phyloP scores from a whole-genome alignment of 805 yeast genomes.

The Osmozyma mogii region DNA sequence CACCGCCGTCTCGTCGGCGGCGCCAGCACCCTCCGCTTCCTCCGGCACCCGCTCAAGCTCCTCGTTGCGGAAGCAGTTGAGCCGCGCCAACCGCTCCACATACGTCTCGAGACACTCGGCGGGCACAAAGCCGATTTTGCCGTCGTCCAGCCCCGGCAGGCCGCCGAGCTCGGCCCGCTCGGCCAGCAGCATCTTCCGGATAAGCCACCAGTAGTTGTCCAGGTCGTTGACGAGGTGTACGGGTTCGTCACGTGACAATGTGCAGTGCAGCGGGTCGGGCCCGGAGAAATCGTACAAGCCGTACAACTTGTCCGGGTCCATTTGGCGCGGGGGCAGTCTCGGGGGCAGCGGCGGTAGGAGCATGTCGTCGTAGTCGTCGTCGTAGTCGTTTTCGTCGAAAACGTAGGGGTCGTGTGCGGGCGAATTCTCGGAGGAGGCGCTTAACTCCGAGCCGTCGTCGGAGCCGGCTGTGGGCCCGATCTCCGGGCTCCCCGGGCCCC shows the following conservation, averaged over 20 bases:
- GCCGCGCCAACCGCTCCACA: slow-evolving; percentile 81
- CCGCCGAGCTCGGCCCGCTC: slow-evolving; percentile 17
- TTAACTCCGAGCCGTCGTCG: slow-evolving; percentile 1
- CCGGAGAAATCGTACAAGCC: slow-evolving; percentile 85
- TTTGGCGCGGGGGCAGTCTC: slow-evolving; percentile 68
- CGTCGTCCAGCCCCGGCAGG: slow-evolving; percentile 28
- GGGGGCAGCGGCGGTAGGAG: slow-evolving; percentile 55
- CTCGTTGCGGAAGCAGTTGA: slow-evolving; percentile 89
- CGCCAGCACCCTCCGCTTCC: slow-evolving; percentile 3
- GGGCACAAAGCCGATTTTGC: slow-evolving; percentile 88
- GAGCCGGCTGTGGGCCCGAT: slow-evolving; percentile 2
- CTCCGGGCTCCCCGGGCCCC: slow-evolving; percentile 1
- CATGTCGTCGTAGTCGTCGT: slow-evolving; percentile 35
- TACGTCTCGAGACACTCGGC: slow-evolving; percentile 93
- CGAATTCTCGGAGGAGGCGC: slow-evolving; percentile 2
- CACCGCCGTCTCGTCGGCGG: not conserved
- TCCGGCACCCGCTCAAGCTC: slow-evolving; percentile 39
- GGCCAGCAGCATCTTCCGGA: slow-evolving; percentile 35
- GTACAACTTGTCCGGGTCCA: slow-evolving; percentile 76
- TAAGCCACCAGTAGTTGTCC: slow-evolving; percentile 97
- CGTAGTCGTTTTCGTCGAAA: slow-evolving; percentile 15
- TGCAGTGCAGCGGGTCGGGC: slow-evolving; percentile 89
- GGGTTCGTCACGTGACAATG: slow-evolving; percentile 70
- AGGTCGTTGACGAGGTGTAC: slow-evolving; percentile 78
- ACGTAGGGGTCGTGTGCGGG: slow-evolving; percentile 6